Evolutionary conservation across 2,329 filamentous ascomycete species (phyloP).

Genomic region (Thielaviopsis euricoi): DNA sequence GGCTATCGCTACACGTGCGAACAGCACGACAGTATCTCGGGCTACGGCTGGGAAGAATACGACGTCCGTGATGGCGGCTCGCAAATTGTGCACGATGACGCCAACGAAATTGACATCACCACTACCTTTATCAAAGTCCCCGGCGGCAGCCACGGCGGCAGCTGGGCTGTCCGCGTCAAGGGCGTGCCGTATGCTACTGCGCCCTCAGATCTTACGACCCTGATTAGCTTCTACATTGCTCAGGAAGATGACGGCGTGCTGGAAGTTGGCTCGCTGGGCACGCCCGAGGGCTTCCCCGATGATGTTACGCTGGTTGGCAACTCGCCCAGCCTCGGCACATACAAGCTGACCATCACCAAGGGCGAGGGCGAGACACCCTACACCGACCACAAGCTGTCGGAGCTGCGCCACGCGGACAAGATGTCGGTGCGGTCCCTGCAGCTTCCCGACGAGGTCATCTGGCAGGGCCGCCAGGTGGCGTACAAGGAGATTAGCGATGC

Average conservation of each 20-base stretch:
- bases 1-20: slow-evolving; percentile 70
- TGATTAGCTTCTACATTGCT: slow-evolving; percentile 65
- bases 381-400: slow-evolving; percentile 49
- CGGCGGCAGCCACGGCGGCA: slow-evolving; percentile 70
- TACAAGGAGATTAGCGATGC: slow-evolving; percentile 36
- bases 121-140: slow-evolving; percentile 90
- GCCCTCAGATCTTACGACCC: slow-evolving; percentile 50
- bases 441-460: slow-evolving; percentile 52
- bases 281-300: slow-evolving; percentile 31
- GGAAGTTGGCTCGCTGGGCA: slow-evolving; percentile 31
- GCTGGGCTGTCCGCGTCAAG: slow-evolving; percentile 80
- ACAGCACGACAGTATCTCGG: slow-evolving; percentile 82
- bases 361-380: slow-evolving; percentile 46
- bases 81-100: slow-evolving; percentile 79
- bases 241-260: slow-evolving; percentile 60
- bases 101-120: slow-evolving; percentile 76
- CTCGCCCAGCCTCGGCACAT: slow-evolving; percentile 58
- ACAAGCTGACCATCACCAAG: slow-evolving; percentile 60
- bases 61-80: slow-evolving; percentile 75
- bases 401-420: slow-evolving; percentile 54
- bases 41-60: slow-evolving; percentile 97
- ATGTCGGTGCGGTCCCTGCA: slow-evolving; percentile 60
- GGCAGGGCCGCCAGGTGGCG: slow-evolving; percentile 60
- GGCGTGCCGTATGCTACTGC: slow-evolving; percentile 60
- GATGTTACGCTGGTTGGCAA: slow-evolving; percentile 57